Conservation (phyloP, 1,284 basidiomycete species). For the Cutaneotrichosporon sp. region DNA sequence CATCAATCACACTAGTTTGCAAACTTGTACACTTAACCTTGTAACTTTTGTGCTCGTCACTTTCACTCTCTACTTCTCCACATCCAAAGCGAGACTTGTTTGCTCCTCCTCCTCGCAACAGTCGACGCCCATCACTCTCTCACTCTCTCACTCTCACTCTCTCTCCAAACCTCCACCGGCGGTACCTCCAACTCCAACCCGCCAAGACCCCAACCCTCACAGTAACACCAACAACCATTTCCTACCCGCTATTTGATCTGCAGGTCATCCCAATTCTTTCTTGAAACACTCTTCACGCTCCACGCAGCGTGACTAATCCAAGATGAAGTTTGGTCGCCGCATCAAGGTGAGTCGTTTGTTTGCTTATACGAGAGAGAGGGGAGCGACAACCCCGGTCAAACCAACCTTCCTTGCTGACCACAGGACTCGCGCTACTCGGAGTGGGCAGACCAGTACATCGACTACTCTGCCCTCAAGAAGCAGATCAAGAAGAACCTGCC, state of each 20-base stretch:
- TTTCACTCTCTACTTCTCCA: background rate
- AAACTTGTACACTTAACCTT: background rate
- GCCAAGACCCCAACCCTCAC: background rate
- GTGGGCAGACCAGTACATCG: conserved; percentile 86
- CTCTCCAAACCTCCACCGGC: background rate
- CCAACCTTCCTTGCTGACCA: conserved; percentile 13
- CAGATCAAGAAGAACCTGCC: conserved; percentile 66
- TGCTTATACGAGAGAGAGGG: background rate
- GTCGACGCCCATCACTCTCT: background rate
- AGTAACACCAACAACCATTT: background rate
- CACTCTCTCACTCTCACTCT: too few relatives aligned
- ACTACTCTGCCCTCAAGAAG: conserved; percentile 85
- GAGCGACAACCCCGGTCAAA: background rate
- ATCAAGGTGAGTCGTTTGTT: conserved; percentile 64
- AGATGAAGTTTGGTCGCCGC: conserved; percentile 85
- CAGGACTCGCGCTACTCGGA: conserved; percentile 82
- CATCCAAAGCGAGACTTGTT: background rate
- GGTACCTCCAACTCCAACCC: background rate
- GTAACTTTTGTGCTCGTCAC: background rate
- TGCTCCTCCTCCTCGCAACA: background rate
- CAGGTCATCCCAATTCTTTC: background rate
- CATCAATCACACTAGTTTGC: background rate
- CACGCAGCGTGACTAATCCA: background rate
- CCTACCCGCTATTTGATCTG: background rate
- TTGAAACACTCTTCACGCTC: background rate